Conservation (phyloP, 2,329 filamentous ascomycete genomes). For the Arthroderma sp. region DNA sequence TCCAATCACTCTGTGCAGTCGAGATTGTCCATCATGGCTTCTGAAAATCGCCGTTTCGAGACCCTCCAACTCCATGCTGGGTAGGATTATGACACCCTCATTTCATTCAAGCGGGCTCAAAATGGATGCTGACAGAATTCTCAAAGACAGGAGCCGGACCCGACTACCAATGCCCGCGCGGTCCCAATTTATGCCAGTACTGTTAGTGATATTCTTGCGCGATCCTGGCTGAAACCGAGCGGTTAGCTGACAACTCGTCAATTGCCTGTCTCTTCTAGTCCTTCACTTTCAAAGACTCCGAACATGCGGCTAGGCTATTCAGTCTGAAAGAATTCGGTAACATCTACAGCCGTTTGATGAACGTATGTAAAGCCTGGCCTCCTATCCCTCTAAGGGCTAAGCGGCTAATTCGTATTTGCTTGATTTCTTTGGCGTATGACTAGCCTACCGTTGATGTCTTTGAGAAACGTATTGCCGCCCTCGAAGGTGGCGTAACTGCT, state of each 20-base stretch:
- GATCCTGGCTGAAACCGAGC: background rate
- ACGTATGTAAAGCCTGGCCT: slow-evolving; percentile 43
- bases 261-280: slow-evolving; percentile 43
- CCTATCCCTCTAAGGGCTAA: background rate
- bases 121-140: background rate
- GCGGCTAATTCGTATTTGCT: background rate
- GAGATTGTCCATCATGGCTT: slow-evolving; percentile 1
- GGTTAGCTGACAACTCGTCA: background rate
- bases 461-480: slow-evolving; percentile 88
- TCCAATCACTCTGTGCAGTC: too few species aligned
- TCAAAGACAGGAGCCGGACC: slow-evolving; percentile 64
- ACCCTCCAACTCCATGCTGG: slow-evolving; percentile 78
- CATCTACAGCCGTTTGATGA: slow-evolving; percentile 95
- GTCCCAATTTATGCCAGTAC: slow-evolving; percentile 94
- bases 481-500: slow-evolving; percentile 82
- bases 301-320: slow-evolving; percentile 87
- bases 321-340: slow-evolving; percentile 95
- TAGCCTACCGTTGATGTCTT: slow-evolving; percentile 90
- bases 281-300: slow-evolving; percentile 89
- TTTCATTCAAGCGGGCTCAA: background rate
- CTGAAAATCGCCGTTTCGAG: slow-evolving; percentile 50
- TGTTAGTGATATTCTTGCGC: slow-evolving; percentile 29
- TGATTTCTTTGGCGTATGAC: background rate
- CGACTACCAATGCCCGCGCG: slow-evolving; percentile 71
- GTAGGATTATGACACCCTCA: slow-evolving; percentile 35